phyloP scores from a whole-genome alignment of 257 asterid genomes.

The Rehmannia glutinosa region DNA sequence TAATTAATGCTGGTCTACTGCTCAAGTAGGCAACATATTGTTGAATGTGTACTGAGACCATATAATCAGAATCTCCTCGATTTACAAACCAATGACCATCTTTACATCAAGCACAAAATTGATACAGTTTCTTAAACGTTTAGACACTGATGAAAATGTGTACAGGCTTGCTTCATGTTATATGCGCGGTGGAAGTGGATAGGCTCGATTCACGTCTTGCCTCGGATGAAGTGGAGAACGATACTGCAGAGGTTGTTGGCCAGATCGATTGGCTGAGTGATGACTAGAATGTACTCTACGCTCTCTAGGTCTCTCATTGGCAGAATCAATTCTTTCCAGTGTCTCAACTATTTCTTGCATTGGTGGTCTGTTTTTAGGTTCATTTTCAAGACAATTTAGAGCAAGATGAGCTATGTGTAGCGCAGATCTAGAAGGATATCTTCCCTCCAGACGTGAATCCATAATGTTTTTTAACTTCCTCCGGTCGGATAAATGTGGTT shows the following conservation, averaged over 20 bases:
- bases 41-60: no score
- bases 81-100: neutral
- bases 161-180: neutral
- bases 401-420: slow-evolving; percentile 43
- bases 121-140: slow-evolving; percentile 3
- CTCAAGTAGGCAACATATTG: neutral
- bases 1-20: neutral
- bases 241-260: slow-evolving; percentile 26
- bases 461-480: slow-evolving; percentile 49
- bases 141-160: neutral
- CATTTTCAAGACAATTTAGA: slow-evolving; percentile 39
- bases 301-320: slow-evolving; percentile 31
- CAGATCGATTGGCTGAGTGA: slow-evolving; percentile 11
- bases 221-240: slow-evolving; percentile 43
- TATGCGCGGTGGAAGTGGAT: slow-evolving; percentile 54
- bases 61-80: neutral
- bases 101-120: slow-evolving; percentile 21
- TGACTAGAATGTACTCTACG: slow-evolving; percentile 17
- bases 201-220: slow-evolving; percentile 33
- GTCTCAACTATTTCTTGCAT: slow-evolving; percentile 48
- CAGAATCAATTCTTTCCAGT: slow-evolving; percentile 31
- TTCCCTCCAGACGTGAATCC: slow-evolving; percentile 41
- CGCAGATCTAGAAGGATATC: slow-evolving; percentile 36
- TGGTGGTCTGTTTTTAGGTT: slow-evolving; percentile 46
- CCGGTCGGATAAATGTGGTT: slow-evolving; percentile 41